Conservation (phyloP, 768 basidiomycete genomes). For the Leccinum disarticulatum region DNA sequence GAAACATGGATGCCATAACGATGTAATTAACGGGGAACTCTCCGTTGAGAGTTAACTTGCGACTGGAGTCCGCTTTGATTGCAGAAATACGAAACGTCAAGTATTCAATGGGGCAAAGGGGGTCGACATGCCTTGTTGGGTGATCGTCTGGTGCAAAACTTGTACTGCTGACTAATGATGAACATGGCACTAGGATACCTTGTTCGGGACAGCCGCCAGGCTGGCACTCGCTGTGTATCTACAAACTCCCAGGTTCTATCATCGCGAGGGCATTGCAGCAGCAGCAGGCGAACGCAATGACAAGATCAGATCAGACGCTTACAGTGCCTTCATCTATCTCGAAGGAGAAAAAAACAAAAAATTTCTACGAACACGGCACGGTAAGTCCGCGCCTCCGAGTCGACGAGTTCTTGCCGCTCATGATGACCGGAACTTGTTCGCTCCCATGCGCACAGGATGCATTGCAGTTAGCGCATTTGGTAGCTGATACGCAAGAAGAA, state of each 20-base stretch:
- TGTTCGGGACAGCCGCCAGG: neutral
- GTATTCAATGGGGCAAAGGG: slow-evolving; percentile 6
- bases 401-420: slow-evolving; percentile 12
- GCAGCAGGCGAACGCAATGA: slow-evolving; percentile 20
- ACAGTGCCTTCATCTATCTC: slow-evolving; percentile 23
- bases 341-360: slow-evolving; percentile 29
- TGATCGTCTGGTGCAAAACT: slow-evolving; percentile 20
- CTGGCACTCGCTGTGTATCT: neutral
- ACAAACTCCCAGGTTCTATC: slow-evolving; percentile 17
- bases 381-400: slow-evolving; percentile 22
- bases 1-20: slow-evolving; percentile 29
- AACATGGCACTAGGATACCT: neutral
- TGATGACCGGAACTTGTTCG: slow-evolving; percentile 22
- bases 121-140: slow-evolving; percentile 20
- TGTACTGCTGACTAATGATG: slow-evolving; percentile 24
- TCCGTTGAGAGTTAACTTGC: slow-evolving; percentile 9
- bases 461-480: slow-evolving; percentile 45
- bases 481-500: slow-evolving; percentile 47
- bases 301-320: slow-evolving; percentile 25
- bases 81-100: slow-evolving; percentile 9
- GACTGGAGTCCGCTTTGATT: slow-evolving; percentile 10
- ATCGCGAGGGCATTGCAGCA: slow-evolving; percentile 15
- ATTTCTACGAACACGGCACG: slow-evolving; percentile 34
- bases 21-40: slow-evolving; percentile 31
- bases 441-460: slow-evolving; percentile 40